Base-by-base conservation (phyloP, 2,329 filamentous ascomycete species). In the Clonostachys sp. region DNA sequence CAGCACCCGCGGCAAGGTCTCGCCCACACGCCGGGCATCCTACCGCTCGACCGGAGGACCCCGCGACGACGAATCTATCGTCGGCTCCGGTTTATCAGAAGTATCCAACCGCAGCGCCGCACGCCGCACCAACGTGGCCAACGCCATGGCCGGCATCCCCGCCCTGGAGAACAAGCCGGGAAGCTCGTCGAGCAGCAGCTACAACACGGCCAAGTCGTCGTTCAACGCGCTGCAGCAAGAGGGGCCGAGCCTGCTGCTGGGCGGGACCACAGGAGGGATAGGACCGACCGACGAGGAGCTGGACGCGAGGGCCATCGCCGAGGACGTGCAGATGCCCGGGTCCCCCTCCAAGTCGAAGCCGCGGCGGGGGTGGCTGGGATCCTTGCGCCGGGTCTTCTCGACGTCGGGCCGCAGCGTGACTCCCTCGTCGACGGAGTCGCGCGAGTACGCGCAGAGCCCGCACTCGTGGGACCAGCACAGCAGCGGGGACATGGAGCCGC, bases 331-430 rank as follows among this genome's bases (percentile, higher is more conserved):
- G 9, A 48, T 60, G n/a, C 71, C 77, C 2, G 72, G 78, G 1
- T 80, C 78, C 45, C 74, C 83, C 17, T 80, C 80, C 60, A 77
- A 84, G 67, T 67, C 57, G 12, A 83, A 81, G 58, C 68, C 73
- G 40, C 65, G 74, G 5, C 68, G 75, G n/a, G 78, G 77, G 20
- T 89, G 85, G 83, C 69, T 91, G 12, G 86, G 86, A 18, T 87
- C 81, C 43, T 63, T 91, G 17, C 75, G 80, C 16, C 76, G 84
- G 36, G 84, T 84, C 12, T 80, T 89, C 41, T 66, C 63, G 45
- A 74, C 67, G 39, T 75, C 75, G 6, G 41, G 20, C 38, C 40
- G 18, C 16, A 35, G 33, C 34, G 33, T 51, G 59, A 34, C 58
- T 62, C 46, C 41, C 5, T 41, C 47, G 20, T n/a, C 42, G 12